Evolutionary conservation across 345 rosid genomes (phyloP).

Genomic region (Rhizophora apiculata): DNA sequence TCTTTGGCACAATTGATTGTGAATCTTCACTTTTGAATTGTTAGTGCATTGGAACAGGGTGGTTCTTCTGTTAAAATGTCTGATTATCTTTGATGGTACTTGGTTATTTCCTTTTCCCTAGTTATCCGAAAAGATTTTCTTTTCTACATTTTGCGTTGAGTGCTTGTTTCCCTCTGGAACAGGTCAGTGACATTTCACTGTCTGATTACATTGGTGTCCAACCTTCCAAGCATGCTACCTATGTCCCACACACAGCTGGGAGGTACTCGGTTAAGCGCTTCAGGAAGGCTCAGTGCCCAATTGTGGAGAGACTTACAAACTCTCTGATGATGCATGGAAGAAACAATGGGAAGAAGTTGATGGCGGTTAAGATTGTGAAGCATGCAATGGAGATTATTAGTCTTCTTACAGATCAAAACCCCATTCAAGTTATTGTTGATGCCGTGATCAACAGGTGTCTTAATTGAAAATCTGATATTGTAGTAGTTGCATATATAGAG

Average conservation of each 20-base stretch:
- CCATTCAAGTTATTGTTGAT: conserved; percentile 84
- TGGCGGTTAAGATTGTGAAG: conserved; percentile 82
- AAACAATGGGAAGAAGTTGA: conserved; percentile 83
- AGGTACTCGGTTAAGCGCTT: conserved; percentile 90
- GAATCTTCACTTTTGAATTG: not conserved
- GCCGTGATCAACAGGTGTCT: conserved; percentile 83
- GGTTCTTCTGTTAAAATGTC: not conserved
- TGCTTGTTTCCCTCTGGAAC: not conserved
- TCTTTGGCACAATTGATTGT: not conserved
- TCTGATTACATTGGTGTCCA: conserved; percentile 70
- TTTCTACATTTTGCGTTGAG: not conserved
- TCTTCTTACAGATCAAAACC: conserved; percentile 75
- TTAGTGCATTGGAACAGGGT: not conserved
- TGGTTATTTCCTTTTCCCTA: not conserved
- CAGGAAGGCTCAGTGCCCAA: conserved; percentile 96
- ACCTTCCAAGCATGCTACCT: conserved; percentile 76
- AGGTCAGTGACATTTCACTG: conserved; percentile 75
- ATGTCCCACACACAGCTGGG: conserved; percentile 92
- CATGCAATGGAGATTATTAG: conserved; percentile 96
- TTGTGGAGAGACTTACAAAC: conserved; percentile 90
- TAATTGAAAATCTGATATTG: too few relatives aligned
- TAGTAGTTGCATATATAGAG: not conserved
- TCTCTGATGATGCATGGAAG: conserved; percentile 96
- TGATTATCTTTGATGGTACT: not conserved
- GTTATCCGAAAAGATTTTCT: too few relatives aligned